These are phyloP conservation scores for Rosa persica DNA, from an alignment of 306 rosid species.

Conservation along the genomic window DNA sequence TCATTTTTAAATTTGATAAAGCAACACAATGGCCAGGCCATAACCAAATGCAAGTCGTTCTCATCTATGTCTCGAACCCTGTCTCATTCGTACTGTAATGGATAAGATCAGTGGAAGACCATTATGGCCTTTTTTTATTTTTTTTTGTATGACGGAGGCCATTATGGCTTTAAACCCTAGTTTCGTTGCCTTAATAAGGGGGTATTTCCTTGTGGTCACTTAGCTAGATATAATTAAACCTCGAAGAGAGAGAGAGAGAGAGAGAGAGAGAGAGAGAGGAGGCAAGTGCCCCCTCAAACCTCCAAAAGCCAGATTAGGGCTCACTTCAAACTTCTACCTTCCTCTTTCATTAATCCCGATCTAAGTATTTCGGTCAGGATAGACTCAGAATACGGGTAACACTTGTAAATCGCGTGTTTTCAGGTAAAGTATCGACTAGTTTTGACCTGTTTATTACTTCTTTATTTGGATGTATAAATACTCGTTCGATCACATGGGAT, in stretches of 20 bases:
- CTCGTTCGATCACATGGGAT: not conserved
- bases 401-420: not conserved
- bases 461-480: not conserved
- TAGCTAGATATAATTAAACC: not conserved
- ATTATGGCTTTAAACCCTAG: not conserved
- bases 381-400: not conserved
- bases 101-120: conserved; percentile 8
- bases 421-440: not conserved
- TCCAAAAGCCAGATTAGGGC: not conserved
- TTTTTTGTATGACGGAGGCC: no score
- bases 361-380: not conserved
- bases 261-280: not conserved
- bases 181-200: not conserved
- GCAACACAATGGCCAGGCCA: not conserved
- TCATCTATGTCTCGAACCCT: not conserved
- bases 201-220: not conserved
- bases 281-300: not conserved
- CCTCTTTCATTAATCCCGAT: not conserved
- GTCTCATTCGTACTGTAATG: not conserved
- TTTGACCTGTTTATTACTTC: not conserved
- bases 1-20: not conserved
- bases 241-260: not conserved
- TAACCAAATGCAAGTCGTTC: not conserved
- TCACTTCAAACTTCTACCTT: not conserved
- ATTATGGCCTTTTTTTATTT: no score